Evolutionary conservation across 2,329 filamentous ascomycete species (phyloP).

Genomic region (Pseudogymnoascus sp.): DNA sequence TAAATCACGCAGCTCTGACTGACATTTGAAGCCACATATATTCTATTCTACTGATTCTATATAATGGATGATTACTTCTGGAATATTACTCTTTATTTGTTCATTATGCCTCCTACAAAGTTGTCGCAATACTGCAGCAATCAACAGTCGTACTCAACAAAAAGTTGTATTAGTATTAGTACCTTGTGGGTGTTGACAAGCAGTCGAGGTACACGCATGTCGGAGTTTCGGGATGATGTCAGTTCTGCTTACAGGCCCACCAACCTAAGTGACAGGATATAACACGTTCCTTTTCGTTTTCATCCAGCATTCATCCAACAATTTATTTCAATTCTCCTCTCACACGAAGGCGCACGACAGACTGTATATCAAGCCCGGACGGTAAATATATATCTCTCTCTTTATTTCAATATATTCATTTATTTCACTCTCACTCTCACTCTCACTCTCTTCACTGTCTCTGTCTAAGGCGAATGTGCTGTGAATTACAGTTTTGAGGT

Average conservation of each 20-base stretch:
- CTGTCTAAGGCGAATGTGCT: too few species aligned
- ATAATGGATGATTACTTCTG: not conserved
- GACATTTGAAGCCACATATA: not conserved
- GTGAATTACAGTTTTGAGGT: too few species aligned
- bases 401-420: too few species aligned
- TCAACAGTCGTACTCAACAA: not conserved
- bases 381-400: too few species aligned
- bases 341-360: not conserved
- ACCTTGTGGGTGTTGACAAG: constrained; percentile 7
- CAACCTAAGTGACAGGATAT: not conserved
- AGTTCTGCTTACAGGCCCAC: not conserved
- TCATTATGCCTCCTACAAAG: not conserved
- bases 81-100: not conserved
- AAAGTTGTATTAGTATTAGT: not conserved
- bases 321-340: too few species aligned
- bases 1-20: not conserved
- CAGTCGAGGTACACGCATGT: not conserved
- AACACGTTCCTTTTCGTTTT: not conserved
- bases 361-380: too few species aligned
- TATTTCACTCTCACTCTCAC: too few species aligned
- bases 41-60: not conserved
- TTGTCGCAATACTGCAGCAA: not conserved
- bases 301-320: not conserved
- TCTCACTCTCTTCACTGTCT: too few species aligned
- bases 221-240: constrained; percentile 3